These are phyloP conservation scores for Ceratobasidium sp. DNA, from an alignment of 1,284 basidiomycete species.

Conservation along the genomic window DNA sequence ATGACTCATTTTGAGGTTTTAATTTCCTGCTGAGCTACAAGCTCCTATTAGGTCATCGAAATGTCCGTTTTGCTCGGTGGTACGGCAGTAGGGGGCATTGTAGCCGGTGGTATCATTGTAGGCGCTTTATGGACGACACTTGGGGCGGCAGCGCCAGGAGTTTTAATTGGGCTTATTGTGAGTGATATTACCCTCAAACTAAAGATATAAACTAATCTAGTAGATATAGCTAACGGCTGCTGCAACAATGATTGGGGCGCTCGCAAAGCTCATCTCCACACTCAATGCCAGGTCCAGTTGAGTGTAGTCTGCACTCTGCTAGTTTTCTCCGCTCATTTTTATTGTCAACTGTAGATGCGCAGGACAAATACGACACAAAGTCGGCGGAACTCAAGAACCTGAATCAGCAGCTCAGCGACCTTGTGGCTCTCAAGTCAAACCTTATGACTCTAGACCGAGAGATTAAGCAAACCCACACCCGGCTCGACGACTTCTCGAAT, in stretches of 20 bases:
- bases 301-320: background rate
- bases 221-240: background rate
- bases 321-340: background rate
- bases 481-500: background rate
- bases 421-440: conserved; percentile 2
- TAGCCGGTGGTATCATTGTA: background rate
- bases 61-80: background rate
- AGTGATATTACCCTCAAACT: background rate
- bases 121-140: background rate
- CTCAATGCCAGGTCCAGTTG: background rate
- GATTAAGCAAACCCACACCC: background rate
- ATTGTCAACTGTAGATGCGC: background rate
- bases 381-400: background rate
- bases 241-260: background rate
- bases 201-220: background rate
- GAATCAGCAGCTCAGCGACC: conserved; percentile 9
- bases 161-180: conserved; percentile 3
- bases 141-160: conserved; percentile 13
- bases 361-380: background rate
- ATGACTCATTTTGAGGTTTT: conserved; percentile 1
- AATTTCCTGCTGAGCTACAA: no score
- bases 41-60: conserved; percentile 7
- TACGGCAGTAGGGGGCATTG: background rate
- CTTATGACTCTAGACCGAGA: background rate
- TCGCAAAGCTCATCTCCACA: conserved; percentile 7